Percentiles rank a stretch among this genome's conserved stretches.
These are phyloP conservation scores for Solanum clarkiae DNA, from an alignment of 257 asterid genomes.

Conservation along the genomic window DNA sequence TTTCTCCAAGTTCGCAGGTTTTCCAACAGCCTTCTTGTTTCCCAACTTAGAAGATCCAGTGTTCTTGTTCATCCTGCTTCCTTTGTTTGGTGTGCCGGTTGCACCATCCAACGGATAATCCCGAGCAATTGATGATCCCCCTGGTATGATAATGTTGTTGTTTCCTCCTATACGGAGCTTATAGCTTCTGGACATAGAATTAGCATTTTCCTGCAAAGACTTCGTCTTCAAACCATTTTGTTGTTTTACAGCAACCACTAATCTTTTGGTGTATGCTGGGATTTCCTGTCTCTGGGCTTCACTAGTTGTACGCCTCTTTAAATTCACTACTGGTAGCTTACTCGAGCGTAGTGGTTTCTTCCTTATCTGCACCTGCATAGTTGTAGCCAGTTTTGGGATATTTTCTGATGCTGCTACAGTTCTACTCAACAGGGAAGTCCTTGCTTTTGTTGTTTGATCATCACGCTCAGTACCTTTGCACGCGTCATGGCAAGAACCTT, in stretches of 20 bases:
- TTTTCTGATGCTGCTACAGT: not conserved
- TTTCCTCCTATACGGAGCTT: not conserved
- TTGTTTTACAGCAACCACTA: not conserved
- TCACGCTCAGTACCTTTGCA: not conserved
- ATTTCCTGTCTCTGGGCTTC: not conserved
- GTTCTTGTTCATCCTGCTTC: not conserved
- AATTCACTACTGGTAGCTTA: not conserved
- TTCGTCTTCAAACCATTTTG: not conserved
- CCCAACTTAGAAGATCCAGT: not conserved
- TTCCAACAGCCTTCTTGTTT: not conserved
- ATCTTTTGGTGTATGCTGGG: not conserved
- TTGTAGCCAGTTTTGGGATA: not conserved
- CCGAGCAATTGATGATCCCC: not conserved
- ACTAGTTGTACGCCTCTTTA: not conserved
- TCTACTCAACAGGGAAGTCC: not conserved
- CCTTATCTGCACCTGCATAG: not conserved
- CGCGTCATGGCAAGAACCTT: conserved; percentile 1
- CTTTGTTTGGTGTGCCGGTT: not conserved
- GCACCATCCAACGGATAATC: not conserved
- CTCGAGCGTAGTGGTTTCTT: not conserved
- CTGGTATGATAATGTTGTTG: not conserved
- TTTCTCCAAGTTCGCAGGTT: not conserved
- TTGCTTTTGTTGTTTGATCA: not conserved
- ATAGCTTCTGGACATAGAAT: not conserved
- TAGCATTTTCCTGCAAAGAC: not conserved